These are phyloP conservation scores for Coemansia sp. DNA, from an alignment of 192 early-diverging fungal species.

Conservation along the genomic window DNA sequence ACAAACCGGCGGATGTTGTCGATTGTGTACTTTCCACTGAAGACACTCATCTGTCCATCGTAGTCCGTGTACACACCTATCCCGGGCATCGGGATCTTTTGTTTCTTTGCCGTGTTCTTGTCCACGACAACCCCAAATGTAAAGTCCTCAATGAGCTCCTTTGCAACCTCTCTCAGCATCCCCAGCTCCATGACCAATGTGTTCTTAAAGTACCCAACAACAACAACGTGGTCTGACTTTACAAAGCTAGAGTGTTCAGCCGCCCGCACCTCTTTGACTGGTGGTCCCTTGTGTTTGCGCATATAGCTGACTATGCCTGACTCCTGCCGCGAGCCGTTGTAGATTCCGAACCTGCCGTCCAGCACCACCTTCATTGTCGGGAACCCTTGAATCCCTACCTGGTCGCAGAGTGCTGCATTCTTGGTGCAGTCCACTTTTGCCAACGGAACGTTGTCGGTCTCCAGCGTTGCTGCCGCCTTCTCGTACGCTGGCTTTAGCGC, in stretches of 20 bases:
- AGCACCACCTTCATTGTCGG: constrained; percentile 90
- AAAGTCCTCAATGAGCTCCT: constrained; percentile 80
- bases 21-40: constrained; percentile 58
- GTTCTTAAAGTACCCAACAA: constrained; percentile 76
- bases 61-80: constrained; percentile 85
- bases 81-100: constrained; percentile 60
- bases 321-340: constrained; percentile 85
- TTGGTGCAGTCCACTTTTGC: constrained; percentile 97
- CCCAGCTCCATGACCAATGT: constrained; percentile 61
- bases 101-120: constrained; percentile 54
- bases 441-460: constrained; percentile 68
- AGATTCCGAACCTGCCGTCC: constrained; percentile 64
- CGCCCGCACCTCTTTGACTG: constrained; percentile 66
- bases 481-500: constrained; percentile 91
- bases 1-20: constrained; percentile 67
- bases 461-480: constrained; percentile 80
- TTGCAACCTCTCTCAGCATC: constrained; percentile 67
- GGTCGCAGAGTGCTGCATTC: constrained; percentile 77
- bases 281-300: constrained; percentile 84
- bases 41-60: constrained; percentile 72
- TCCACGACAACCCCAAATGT: constrained; percentile 79
- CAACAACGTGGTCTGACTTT: constrained; percentile 75
- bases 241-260: constrained; percentile 69
- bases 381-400: constrained; percentile 79
- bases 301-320: constrained; percentile 87